phyloP scores from a whole-genome alignment of 2,329 filamentous ascomycete genomes.

The Exophiala xenobiotica region DNA sequence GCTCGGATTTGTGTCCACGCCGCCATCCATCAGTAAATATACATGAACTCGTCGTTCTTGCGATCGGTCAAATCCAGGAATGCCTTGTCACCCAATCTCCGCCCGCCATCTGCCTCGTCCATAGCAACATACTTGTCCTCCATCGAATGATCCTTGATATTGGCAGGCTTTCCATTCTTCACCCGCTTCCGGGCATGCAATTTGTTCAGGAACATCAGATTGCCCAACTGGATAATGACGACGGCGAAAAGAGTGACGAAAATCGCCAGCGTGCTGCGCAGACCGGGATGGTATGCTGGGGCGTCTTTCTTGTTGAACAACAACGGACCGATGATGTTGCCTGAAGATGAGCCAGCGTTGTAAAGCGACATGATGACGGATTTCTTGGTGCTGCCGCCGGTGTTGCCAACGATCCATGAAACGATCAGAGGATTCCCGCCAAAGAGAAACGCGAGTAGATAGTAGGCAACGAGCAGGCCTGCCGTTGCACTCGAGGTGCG shows the following conservation, averaged over 20 bases:
- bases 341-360: constrained; percentile 61
- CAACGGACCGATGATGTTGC: constrained; percentile 67
- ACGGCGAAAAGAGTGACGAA: constrained; percentile 55
- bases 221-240: constrained; percentile 54
- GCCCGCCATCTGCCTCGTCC: constrained; percentile 36
- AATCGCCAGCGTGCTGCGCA: constrained; percentile 56
- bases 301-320: constrained; percentile 60
- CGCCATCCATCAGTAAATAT: constrained; percentile 29
- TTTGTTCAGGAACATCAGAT: constrained; percentile 58
- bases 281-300: constrained; percentile 58
- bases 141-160: constrained; percentile 63
- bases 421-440: constrained; percentile 66
- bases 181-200: constrained; percentile 57
- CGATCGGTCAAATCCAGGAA: constrained; percentile 63
- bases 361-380: constrained; percentile 63
- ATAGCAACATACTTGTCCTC: constrained; percentile 46
- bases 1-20: no score
- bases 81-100: constrained; percentile 29
- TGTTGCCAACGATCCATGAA: constrained; percentile 69
- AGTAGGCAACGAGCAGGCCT: constrained; percentile 60
- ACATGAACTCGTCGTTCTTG: constrained; percentile 64
- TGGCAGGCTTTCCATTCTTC: constrained; percentile 59
- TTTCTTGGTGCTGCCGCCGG: constrained; percentile 67
- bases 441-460: constrained; percentile 65
- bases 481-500: constrained; percentile 44